Percentiles rank a stretch among this genome's conserved stretches.
Evolutionary conservation across 1,284 basidiomycete species (phyloP).

Genomic region (Gymnopus androsaceus): DNA sequence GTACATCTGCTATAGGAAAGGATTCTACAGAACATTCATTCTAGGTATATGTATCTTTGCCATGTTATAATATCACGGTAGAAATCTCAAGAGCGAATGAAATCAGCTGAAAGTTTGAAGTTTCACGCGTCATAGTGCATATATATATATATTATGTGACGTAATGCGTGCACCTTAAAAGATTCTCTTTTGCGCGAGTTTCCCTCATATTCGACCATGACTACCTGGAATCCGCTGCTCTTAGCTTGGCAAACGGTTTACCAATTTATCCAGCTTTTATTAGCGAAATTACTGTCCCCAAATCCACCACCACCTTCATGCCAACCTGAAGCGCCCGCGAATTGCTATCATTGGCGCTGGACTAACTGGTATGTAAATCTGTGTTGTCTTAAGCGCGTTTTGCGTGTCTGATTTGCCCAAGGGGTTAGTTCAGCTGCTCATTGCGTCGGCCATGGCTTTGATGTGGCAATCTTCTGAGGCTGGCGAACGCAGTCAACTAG

Average conservation of each 20-base stretch:
- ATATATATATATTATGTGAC: not conserved
- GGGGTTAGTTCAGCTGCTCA: conserved; percentile 39
- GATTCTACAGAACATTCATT: conserved; percentile 88
- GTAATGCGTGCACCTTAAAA: not conserved
- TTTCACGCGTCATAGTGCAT: not conserved
- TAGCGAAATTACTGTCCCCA: conserved; percentile 12
- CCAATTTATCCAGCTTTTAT: conserved; percentile 11
- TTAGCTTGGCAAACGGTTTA: too few species aligned
- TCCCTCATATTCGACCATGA: not conserved
- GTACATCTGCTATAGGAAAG: conserved; percentile 77
- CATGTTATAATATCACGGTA: not conserved
- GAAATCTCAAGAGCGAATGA: not conserved
- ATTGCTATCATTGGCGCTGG: conserved; percentile 58
- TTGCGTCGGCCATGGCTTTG: conserved; percentile 55
- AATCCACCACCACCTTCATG: conserved; percentile 14
- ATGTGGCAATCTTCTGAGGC: conserved; percentile 54
- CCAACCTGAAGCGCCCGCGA: conserved; percentile 22
- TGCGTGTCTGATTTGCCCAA: not conserved
- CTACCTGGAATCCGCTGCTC: conserved; percentile 13
- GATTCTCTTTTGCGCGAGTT: not conserved
- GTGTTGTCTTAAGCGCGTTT: not conserved
- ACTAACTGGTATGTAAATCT: conserved; percentile 37
- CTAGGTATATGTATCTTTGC: conserved; percentile 28
- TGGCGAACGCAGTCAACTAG: conserved; percentile 32
- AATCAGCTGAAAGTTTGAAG: conserved; percentile 1